phyloP scores from a whole-genome alignment of 345 rosid genomes.

The Citropsis articulata region DNA sequence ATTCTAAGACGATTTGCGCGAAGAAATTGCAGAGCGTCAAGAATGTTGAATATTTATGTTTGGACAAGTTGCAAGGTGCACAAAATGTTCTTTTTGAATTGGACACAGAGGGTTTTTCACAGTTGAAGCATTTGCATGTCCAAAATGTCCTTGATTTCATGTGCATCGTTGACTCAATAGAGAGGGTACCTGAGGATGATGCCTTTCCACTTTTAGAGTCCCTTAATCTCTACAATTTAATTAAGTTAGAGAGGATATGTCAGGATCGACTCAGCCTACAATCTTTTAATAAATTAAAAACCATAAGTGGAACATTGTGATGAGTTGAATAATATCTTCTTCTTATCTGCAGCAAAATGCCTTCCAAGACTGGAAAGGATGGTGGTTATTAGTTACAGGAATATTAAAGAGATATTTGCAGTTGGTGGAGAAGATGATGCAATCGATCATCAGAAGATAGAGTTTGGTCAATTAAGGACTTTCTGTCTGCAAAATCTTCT shows the following conservation, averaged over 20 bases:
- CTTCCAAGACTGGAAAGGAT: constrained; percentile 19
- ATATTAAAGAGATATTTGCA: constrained; percentile 13
- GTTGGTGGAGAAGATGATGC: neutral
- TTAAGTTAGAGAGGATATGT: constrained; percentile 11
- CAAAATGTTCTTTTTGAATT: constrained; percentile 2
- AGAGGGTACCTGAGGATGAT: neutral
- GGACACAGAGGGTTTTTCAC: constrained; percentile 9
- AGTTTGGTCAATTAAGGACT: neutral
- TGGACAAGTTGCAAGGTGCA: constrained; percentile 2
- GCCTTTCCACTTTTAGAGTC: constrained; percentile 10
- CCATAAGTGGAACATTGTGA: constrained; percentile 3
- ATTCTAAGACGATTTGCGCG: too few species aligned
- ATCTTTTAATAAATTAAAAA: constrained; percentile 15
- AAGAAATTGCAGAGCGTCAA: neutral
- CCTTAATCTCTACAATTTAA: neutral
- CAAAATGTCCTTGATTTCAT: neutral
- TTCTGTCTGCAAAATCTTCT: neutral
- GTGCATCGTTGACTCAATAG: neutral
- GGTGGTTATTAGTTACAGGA: constrained; percentile 2
- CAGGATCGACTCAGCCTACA: neutral
- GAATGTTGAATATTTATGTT: constrained; percentile 8
- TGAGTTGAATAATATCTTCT: neutral
- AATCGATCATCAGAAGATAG: neutral
- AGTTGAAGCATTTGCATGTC: constrained; percentile 11
- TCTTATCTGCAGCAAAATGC: constrained; percentile 1